Conservation (phyloP, 1,284 basidiomycete genomes). For the Serendipita sp. region DNA sequence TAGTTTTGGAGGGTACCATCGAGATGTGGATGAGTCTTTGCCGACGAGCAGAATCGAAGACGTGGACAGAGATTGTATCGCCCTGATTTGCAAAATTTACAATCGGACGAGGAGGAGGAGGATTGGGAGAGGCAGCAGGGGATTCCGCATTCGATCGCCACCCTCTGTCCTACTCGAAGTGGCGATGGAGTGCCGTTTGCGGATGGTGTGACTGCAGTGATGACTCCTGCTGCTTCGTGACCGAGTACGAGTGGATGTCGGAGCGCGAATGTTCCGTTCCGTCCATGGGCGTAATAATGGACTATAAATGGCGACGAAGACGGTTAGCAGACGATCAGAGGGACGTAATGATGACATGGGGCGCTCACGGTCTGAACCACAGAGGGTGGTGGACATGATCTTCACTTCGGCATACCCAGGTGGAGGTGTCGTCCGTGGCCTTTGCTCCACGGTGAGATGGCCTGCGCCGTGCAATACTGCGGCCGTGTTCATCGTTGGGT, state of each 20-base stretch:
- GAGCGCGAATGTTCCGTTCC: constrained; percentile 84
- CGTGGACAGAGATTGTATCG: constrained; percentile 87
- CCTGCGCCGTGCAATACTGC: constrained; percentile 58
- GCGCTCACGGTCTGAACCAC: constrained; percentile 75
- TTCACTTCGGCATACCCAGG: constrained; percentile 57
- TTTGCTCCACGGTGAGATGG: constrained; percentile 58
- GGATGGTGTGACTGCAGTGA: constrained; percentile 60
- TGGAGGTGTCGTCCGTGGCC: constrained; percentile 50
- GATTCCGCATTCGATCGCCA: constrained; percentile 88
- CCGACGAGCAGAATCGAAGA: constrained; percentile 79
- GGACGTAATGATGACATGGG: background rate
- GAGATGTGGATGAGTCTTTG: constrained; percentile 84
- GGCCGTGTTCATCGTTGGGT: constrained; percentile 41
- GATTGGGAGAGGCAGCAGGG: constrained; percentile 52
- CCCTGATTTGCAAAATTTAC: constrained; percentile 52
- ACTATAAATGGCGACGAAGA: constrained; percentile 30
- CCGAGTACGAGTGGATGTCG: constrained; percentile 76
- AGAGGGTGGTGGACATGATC: constrained; percentile 75
- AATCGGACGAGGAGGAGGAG: constrained; percentile 21
- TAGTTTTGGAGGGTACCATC: constrained; percentile 81
- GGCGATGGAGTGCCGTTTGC: constrained; percentile 22
- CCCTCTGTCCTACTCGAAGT: constrained; percentile 70
- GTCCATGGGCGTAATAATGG: constrained; percentile 78
- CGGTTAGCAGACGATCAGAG: background rate
- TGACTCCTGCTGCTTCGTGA: constrained; percentile 78